Evolutionary conservation across 83 land plant genomes (phyloP), one percentile per base, ranked within the genome.

Genomic region (Thuja plicata): DNA sequence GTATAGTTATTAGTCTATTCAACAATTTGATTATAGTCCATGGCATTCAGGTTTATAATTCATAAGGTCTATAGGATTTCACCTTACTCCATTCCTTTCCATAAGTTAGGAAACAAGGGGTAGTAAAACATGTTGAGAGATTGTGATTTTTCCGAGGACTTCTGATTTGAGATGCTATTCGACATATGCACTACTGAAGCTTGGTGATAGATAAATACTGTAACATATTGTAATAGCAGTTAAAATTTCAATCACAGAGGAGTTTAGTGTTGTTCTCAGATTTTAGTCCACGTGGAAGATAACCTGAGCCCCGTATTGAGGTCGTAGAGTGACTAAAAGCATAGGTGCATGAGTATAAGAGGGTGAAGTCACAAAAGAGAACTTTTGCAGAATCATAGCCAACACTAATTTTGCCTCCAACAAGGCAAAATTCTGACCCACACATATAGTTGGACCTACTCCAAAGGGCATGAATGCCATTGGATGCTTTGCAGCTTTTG

Each of bases 401-500:
- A 90, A 35, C 34, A 87, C 55, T 11, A 78, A 5, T 84, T 90
- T 90, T 34, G 91, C 91, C 48, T 90, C 89, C 24, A 90, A 9
- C 41, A 87, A 11, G 4, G 90, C 84, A 11, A 90, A 78, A 38
- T 62, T 80, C 57, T 82, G 90, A 24, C 91, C 91, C 21, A 90
- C 52, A 76, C 91, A 90, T 3, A 83, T 50, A 27, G 73, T 34
- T 43, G 87, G 86, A 48, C 91, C 91, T 10, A 46, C 5, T 5
- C 87, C 71, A 66, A 90, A 88, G 10, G 89, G 89, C 35, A 90
- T 38, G 83, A 90, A 90, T 55, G 86, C 76, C 54, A 40, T 8
- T 13, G 90, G 90, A 57, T 50, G 71, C 35, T 88, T 88, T n/a
- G 87, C 19, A 7, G 82, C 90, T 37, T 41, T 41, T 85, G 89